Base-by-base conservation (phyloP, 2,329 filamentous ascomycete genomes). In the Amylocarpus encephaloides region DNA sequence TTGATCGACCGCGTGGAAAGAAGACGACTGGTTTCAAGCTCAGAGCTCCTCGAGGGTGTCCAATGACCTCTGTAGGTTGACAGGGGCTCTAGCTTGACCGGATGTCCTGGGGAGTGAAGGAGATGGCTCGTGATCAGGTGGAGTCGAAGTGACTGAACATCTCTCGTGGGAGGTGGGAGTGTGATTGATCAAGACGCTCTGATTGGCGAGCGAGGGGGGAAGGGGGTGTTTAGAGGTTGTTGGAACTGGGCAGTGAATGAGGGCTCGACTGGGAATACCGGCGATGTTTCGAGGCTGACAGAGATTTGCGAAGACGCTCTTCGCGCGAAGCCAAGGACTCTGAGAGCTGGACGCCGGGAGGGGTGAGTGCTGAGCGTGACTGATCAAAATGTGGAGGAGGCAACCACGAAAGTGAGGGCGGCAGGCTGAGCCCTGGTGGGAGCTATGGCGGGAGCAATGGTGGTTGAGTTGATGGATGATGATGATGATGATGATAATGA, bases 31-130 rank as follows among this genome's bases (percentile, higher is more conserved):
- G 58, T 53, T 50, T 56, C 34, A 47, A 48, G 34, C 32, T 32
- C 36, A 43, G 22, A 52, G 44, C 18, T 33, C 42, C 26, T 36
- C 43, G 40, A 56, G 59, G 57, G 61, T 58, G 61, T 60, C 63
- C 62, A 66, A 65, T 66, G 64, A 65, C 62, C 63, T 56, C 48
- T 54, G 36, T 43, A 50, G 22, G 34, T 45, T 43, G 49, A 56
- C 57, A 44, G 55, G 54, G 57, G 50, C 57, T 44, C 43, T 29
- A 44, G 38, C 43, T 44, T 33, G 51, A 42, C 42, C 43, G 49
- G 50, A 39, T 51, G 47, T 39, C 7, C 7, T 50, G 50, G 42
- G 49, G 48, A 52, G 40, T 49, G 45, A 45, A 51, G 19, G 47
- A 36, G 34, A 41, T 52, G 58, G 47, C 61, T 62, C 59, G 62